Conservation (phyloP, 768 basidiomycete species). For the Mycena alexandri region DNA sequence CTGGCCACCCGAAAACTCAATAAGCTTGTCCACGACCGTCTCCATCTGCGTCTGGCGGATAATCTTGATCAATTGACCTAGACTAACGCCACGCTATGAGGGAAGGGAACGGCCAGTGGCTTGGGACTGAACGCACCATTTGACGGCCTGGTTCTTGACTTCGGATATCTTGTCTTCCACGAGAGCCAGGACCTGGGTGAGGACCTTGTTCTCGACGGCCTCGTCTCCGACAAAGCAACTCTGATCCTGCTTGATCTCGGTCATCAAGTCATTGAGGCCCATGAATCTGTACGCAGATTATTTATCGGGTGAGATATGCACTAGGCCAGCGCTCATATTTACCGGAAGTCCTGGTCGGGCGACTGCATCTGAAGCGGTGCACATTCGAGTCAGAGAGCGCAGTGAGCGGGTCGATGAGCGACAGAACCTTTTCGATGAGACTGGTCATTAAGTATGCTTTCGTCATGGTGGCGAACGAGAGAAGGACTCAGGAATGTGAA, state of each 20-base stretch:
- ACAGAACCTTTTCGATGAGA: constrained; percentile 80
- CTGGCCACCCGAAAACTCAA: constrained; percentile 85
- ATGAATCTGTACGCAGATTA: constrained; percentile 77
- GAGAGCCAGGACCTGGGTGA: constrained; percentile 85
- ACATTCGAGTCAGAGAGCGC: constrained; percentile 21
- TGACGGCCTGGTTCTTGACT: constrained; percentile 97
- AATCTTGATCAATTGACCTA: constrained; percentile 92
- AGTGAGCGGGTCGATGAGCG: not conserved
- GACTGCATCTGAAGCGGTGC: constrained; percentile 79
- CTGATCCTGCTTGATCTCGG: constrained; percentile 86
- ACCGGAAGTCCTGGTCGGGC: constrained; percentile 93
- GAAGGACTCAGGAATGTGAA: not conserved
- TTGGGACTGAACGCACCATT: constrained; percentile 72
- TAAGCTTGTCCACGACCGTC: constrained; percentile 88
- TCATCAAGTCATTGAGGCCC: constrained; percentile 95
- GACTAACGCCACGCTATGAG: constrained; percentile 48
- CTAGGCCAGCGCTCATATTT: constrained; percentile 45
- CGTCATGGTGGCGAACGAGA: constrained; percentile 68
- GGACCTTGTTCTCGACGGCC: constrained; percentile 83
- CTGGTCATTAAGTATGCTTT: constrained; percentile 88
- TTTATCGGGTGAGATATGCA: constrained; percentile 34
- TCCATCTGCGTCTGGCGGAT: constrained; percentile 87
- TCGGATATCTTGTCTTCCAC: constrained; percentile 97
- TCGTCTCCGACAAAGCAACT: constrained; percentile 87
- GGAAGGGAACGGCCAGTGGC: constrained; percentile 1